phyloP scores from a whole-genome alignment of 768 basidiomycete genomes.

The Pleurotus djamor region DNA sequence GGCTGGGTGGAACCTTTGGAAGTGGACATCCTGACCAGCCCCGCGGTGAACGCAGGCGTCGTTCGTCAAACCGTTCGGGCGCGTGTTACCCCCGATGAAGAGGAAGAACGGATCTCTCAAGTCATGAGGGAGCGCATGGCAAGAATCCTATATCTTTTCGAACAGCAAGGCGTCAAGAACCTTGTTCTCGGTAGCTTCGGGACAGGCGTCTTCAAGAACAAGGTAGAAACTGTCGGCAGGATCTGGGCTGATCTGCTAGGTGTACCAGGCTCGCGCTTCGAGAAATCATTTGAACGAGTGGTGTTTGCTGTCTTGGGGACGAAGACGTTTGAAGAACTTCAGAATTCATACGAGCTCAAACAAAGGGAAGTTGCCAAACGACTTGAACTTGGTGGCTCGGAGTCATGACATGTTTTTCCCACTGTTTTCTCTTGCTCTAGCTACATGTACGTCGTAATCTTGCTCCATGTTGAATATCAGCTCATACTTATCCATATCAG shows the following conservation, averaged over 20 bases:
- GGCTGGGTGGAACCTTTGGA: slow-evolving; percentile 52
- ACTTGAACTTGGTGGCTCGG: neutral
- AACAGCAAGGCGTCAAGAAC: slow-evolving; percentile 54
- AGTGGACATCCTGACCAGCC: slow-evolving; percentile 66
- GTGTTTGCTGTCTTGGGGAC: slow-evolving; percentile 66
- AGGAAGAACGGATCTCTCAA: slow-evolving; percentile 40
- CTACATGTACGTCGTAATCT: too few species aligned
- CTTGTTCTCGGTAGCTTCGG: slow-evolving; percentile 76
- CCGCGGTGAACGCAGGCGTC: slow-evolving; percentile 71
- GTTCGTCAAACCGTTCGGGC: slow-evolving; percentile 25
- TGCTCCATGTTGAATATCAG: too few species aligned
- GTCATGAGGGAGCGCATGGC: slow-evolving; percentile 73
- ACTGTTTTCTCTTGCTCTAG: too few species aligned
- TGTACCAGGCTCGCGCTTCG: slow-evolving; percentile 49
- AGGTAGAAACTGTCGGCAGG: slow-evolving; percentile 51
- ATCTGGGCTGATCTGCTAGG: slow-evolving; percentile 65
- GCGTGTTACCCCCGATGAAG: slow-evolving; percentile 18
- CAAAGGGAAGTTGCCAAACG: neutral
- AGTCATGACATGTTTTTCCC: too few species aligned
- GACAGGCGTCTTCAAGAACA: slow-evolving; percentile 75
- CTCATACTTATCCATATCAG: too few species aligned
- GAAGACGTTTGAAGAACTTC: slow-evolving; percentile 34
- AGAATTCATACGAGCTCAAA: slow-evolving; percentile 13
- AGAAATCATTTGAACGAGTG: slow-evolving; percentile 55
- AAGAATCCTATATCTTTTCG: slow-evolving; percentile 63